These are phyloP conservation scores for Miscanthus lutarioriparius DNA, from an alignment of 176 grass and related monocot species.

Conservation along the genomic window DNA sequence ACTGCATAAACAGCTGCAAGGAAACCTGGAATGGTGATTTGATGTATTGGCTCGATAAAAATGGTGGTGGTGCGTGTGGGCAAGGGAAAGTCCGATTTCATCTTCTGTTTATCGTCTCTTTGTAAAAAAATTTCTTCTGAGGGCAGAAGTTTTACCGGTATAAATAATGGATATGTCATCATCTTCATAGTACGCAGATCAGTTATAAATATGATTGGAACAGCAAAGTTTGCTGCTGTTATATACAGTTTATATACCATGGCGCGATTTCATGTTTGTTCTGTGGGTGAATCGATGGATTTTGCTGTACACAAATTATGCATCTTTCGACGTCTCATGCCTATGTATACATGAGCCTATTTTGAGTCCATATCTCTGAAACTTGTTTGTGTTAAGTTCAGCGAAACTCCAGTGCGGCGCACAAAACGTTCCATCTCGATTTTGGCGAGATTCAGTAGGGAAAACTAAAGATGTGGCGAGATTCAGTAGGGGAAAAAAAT, in stretches of 20 bases:
- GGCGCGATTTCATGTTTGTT: not conserved
- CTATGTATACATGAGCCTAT: no score
- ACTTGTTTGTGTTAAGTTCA: no score
- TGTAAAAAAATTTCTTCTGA: constrained; percentile 44
- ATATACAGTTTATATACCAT: not conserved
- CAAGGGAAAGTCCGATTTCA: not conserved
- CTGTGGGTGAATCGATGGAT: not conserved
- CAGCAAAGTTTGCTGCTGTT: constrained; percentile 15
- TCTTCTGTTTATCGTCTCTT: constrained; percentile 27
- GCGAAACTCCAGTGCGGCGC: no score
- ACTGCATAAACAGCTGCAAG: constrained; percentile 31
- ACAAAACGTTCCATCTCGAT: no score
- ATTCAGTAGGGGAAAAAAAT: no score
- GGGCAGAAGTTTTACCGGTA: constrained; percentile 38
- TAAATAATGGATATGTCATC: constrained; percentile 45
- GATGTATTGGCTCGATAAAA: constrained; percentile 41
- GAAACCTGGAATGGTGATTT: constrained; percentile 13
- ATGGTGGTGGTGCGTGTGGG: not conserved
- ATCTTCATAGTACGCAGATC: not conserved
- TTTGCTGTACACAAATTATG: not conserved
- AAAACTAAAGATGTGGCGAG: no score
- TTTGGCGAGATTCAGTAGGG: no score
- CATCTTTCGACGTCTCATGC: not conserved
- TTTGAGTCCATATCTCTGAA: no score
- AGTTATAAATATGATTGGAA: constrained; percentile 37